Evolutionary conservation across 2,329 filamentous ascomycete species (phyloP).

Genomic region (Massarina eburnea): DNA sequence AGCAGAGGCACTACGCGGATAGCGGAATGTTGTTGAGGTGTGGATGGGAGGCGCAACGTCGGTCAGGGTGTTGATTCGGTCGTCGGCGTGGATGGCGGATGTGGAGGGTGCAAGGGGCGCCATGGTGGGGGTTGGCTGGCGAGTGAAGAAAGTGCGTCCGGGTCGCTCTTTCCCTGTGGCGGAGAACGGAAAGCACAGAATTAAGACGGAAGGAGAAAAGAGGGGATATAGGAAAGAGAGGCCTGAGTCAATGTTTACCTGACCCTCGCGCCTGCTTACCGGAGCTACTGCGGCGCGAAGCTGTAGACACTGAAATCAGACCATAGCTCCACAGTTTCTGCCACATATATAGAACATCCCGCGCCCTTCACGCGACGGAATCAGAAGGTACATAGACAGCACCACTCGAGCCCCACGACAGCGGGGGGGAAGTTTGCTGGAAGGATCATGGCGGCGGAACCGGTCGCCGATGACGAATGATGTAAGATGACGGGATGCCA

Average conservation of each 20-base stretch:
- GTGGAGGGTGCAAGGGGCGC: conserved; percentile 60
- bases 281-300: too few relatives aligned
- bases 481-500: conserved; percentile 9
- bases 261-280: too few relatives aligned
- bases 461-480: conserved; percentile 8
- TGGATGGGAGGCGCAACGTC: conserved; percentile 90
- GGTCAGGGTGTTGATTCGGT: conserved; percentile 69
- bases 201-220: background rate
- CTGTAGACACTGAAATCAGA: too few relatives aligned
- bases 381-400: too few relatives aligned
- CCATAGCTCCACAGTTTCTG: too few relatives aligned
- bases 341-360: too few relatives aligned
- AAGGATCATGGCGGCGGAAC: background rate
- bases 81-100: conserved; percentile 78
- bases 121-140: conserved; percentile 9
- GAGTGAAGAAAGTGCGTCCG: background rate
- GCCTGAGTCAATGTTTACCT: too few relatives aligned
- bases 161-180: background rate
- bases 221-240: background rate
- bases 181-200: background rate
- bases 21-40: conserved; percentile 88
- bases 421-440: background rate
- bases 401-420: background rate
- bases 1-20: conserved; percentile 68
- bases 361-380: too few relatives aligned